phyloP scores from a whole-genome alignment of 306 rosid genomes.

The Fagus sylvatica region DNA sequence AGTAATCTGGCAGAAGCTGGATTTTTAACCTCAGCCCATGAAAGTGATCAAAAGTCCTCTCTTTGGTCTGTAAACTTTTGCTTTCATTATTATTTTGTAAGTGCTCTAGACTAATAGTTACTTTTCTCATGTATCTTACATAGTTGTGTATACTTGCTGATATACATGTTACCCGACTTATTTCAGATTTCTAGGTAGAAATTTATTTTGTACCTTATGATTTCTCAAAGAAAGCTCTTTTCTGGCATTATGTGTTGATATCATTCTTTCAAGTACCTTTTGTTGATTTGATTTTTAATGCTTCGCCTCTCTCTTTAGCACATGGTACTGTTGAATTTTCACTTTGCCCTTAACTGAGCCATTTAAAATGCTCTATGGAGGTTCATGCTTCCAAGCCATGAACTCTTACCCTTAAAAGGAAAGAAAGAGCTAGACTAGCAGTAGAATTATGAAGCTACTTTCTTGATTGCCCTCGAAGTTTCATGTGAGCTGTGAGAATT shows the following conservation, averaged over 20 bases:
- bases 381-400: no score
- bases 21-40: slow-evolving; percentile 35
- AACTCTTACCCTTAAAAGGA: background rate
- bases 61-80: slow-evolving; percentile 25
- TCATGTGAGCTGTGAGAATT: background rate
- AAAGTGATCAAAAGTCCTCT: slow-evolving; percentile 24
- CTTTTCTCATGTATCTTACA: background rate
- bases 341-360: no score
- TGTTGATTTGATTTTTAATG: background rate
- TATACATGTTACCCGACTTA: background rate
- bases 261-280: background rate
- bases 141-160: background rate
- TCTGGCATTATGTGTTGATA: background rate
- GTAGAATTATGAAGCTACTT: background rate
- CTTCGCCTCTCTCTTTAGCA: no score
- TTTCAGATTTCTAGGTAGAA: background rate
- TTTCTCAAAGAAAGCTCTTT: background rate
- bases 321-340: no score
- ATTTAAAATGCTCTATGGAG: no score
- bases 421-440: background rate
- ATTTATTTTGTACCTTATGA: background rate
- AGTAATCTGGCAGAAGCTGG: slow-evolving; percentile 28
- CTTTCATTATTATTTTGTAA: slow-evolving; percentile 13
- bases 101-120: background rate
- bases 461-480: background rate